Evolutionary conservation across 2,329 filamentous ascomycete genomes (phyloP).

Genomic region (Ceratocystis cubensis): DNA sequence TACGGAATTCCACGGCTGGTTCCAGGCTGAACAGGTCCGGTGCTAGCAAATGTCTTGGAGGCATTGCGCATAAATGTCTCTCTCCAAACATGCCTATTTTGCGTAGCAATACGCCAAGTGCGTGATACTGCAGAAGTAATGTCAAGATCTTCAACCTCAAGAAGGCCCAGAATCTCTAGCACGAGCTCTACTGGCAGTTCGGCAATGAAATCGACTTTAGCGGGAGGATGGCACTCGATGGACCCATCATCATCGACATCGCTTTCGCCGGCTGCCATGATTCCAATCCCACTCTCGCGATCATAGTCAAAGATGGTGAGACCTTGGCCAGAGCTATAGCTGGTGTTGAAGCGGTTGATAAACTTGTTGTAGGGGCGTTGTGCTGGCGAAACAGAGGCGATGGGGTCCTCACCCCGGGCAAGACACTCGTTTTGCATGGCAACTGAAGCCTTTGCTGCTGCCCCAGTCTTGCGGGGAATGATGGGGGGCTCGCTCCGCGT

Average conservation of each 20-base stretch:
- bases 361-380: constrained; percentile 3
- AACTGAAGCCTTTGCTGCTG: constrained; percentile 49
- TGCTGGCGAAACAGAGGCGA: neutral
- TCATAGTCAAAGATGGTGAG: constrained; percentile 34
- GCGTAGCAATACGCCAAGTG: constrained; percentile 36
- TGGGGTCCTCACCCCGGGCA: constrained; percentile 9
- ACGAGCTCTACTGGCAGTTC: constrained; percentile 45
- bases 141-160: constrained; percentile 42
- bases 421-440: constrained; percentile 44
- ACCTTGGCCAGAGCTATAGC: constrained; percentile 19
- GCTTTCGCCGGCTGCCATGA: constrained; percentile 37
- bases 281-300: constrained; percentile 52
- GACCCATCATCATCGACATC: constrained; percentile 30
- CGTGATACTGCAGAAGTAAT: constrained; percentile 40
- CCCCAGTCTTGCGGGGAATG: constrained; percentile 47
- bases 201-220: constrained; percentile 40
- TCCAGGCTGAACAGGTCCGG: constrained; percentile 39
- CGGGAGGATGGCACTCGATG: constrained; percentile 16
- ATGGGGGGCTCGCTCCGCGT: constrained; percentile 43
- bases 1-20: constrained; percentile 45
- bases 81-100: constrained; percentile 49
- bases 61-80: constrained; percentile 51
- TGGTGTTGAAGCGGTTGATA: constrained; percentile 8
- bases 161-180: constrained; percentile 44
- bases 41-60: constrained; percentile 47